Evolutionary conservation across 352 stramenopile genomes (phyloP).

Genomic region (Pythium rishiriense): DNA sequence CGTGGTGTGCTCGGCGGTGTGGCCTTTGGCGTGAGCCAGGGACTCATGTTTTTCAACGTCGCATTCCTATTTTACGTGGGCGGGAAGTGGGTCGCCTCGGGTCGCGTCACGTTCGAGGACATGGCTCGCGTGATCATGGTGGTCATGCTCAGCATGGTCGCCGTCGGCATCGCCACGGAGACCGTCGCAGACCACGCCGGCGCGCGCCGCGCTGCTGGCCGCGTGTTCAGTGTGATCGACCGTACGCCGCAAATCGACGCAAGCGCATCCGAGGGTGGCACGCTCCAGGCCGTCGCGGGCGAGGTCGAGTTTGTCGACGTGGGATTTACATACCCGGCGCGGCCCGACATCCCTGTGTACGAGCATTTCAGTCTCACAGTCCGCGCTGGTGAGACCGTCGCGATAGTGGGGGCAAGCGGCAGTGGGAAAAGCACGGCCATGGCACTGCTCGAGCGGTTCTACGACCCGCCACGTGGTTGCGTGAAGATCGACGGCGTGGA

Average conservation of each 20-base stretch:
- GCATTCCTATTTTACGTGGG: no score
- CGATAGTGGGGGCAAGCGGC: conserved; percentile 30
- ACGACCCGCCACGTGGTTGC: conserved; percentile 48
- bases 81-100: no score
- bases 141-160: no score
- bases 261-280: conserved; percentile 30
- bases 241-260: conserved; percentile 43
- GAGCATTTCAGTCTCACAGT: conserved; percentile 81
- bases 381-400: conserved; percentile 57
- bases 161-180: no score
- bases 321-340: conserved; percentile 74
- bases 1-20: no score
- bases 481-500: conserved; percentile 82
- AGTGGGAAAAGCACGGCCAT: conserved; percentile 30
- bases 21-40: no score
- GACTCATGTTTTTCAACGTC: no score
- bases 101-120: no score
- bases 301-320: conserved; percentile 63
- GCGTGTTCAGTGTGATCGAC: conserved; percentile 24
- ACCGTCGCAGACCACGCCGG: no score
- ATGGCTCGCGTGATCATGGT: no score
- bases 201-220: conserved; percentile 19
- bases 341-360: conserved; percentile 68
- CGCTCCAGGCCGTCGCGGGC: conserved; percentile 27
- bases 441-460: conserved; percentile 61